phyloP scores from a whole-genome alignment of 2,329 filamentous ascomycete species.

The Chlorencoelia australis region DNA sequence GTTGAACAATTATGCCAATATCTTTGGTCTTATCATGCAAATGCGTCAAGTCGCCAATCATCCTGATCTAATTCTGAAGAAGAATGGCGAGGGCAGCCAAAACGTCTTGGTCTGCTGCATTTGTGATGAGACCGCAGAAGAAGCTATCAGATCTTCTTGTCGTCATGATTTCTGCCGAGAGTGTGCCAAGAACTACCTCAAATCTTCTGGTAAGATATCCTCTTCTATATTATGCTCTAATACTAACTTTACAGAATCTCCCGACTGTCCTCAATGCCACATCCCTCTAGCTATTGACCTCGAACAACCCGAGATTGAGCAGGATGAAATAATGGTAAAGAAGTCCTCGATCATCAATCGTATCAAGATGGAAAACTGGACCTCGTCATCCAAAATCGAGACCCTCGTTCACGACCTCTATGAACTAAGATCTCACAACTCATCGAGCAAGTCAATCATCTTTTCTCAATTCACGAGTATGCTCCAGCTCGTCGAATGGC shows the following conservation, averaged over 20 bases:
- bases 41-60: constrained; percentile 98
- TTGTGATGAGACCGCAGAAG: constrained; percentile 92
- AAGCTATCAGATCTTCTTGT: constrained; percentile 84
- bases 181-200: constrained; percentile 71
- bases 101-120: constrained; percentile 89
- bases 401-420: constrained; percentile 90
- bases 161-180: constrained; percentile 85
- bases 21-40: constrained; percentile 97
- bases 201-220: constrained; percentile 55
- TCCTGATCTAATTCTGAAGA: constrained; percentile 86
- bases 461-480: constrained; percentile 97
- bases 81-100: constrained; percentile 73
- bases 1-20: constrained; percentile 97
- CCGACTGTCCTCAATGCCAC: constrained; percentile 84
- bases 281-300: constrained; percentile 84
- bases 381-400: constrained; percentile 95
- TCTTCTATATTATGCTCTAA: background rate
- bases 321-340: constrained; percentile 77
- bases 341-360: constrained; percentile 97
- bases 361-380: constrained; percentile 99
- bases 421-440: constrained; percentile 81
- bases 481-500: constrained; percentile 95
- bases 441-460: constrained; percentile 92
- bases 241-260: constrained; percentile 33
- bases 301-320: constrained; percentile 90